A percentile compares a stretch with the other conserved stretches of the same genome.
Conservation (phyloP, 2,329 filamentous ascomycete genomes). For the Ceratocystis lukuohia region DNA sequence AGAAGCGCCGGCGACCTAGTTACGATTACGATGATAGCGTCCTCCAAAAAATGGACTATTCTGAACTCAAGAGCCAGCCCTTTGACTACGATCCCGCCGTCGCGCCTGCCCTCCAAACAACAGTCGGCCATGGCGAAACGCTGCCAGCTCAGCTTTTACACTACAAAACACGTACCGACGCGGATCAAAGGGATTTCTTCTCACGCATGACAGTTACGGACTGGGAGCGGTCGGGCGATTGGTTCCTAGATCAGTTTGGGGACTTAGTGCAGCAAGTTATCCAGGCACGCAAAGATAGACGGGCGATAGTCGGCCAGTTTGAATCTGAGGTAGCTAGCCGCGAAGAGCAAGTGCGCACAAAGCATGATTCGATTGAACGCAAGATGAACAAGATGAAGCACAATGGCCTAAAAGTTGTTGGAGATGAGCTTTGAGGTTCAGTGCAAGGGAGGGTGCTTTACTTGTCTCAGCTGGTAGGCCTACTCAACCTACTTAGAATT, state of each 20-base stretch:
- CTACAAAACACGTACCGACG: constrained; percentile 34
- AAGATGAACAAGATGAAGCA: constrained; percentile 43
- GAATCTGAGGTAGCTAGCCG: constrained; percentile 42
- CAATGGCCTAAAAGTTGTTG: constrained; percentile 43
- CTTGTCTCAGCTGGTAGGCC: background rate
- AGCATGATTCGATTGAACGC: constrained; percentile 40
- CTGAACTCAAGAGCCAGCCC: constrained; percentile 36
- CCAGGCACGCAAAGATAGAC: constrained; percentile 37
- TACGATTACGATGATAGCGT: constrained; percentile 45
- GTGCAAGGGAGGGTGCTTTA: background rate
- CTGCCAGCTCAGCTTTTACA: constrained; percentile 38
- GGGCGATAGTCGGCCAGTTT: constrained; percentile 36
- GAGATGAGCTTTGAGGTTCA: constrained; percentile 16
- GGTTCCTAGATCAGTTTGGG: constrained; percentile 44
- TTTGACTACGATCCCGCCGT: constrained; percentile 46
- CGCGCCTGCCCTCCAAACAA: constrained; percentile 25
- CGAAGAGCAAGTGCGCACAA: constrained; percentile 40
- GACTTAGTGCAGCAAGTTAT: constrained; percentile 36
- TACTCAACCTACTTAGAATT: background rate
- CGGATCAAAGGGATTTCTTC: constrained; percentile 39
- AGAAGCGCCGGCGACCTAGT: constrained; percentile 33
- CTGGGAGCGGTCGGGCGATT: constrained; percentile 47
- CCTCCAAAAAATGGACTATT: constrained; percentile 41
- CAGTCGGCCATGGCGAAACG: constrained; percentile 29
- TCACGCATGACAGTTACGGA: constrained; percentile 40